Evolutionary conservation across 2,329 filamentous ascomycete genomes (phyloP).

Genomic region (Monilinia polystroma): DNA sequence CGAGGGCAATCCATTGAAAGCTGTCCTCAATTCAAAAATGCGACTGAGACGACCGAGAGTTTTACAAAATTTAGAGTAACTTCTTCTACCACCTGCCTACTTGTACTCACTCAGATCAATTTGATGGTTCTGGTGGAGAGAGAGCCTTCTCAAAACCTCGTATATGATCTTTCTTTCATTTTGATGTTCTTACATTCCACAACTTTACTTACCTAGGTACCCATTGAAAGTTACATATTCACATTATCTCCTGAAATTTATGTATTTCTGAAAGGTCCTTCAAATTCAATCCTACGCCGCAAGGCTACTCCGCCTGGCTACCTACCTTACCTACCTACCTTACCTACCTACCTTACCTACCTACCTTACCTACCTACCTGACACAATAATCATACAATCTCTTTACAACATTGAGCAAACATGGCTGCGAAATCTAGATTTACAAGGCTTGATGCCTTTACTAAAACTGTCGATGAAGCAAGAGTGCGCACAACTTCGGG

Average conservation of each 20-base stretch:
- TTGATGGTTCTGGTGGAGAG: not conserved
- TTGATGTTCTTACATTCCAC: not conserved
- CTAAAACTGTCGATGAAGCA: conserved; percentile 98
- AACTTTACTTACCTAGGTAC: too few species aligned
- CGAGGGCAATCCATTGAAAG: conserved; percentile 17
- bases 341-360: too few species aligned
- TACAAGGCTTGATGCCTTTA: conserved; percentile 95
- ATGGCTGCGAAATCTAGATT: conserved; percentile 95
- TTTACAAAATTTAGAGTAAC: too few species aligned
- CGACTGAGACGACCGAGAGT: not conserved
- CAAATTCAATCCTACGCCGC: conserved; percentile 4
- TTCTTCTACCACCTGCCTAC: not conserved
- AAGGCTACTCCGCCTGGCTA: conserved; percentile 3
- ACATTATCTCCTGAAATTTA: conserved; percentile 6
- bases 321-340: too few species aligned
- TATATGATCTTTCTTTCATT: conserved; percentile 3
- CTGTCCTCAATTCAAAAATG: conserved; percentile 23
- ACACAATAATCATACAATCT: not conserved
- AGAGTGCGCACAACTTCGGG: conserved; percentile 93
- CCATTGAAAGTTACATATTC: not conserved
- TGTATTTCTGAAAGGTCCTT: conserved; percentile 16
- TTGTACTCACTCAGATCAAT: not conserved
- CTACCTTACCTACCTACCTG: too few species aligned
- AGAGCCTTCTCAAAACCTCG: not conserved
- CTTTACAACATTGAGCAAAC: conserved; percentile 18